Conservation (phyloP, 345 rosid species). For the Aquilaria sinensis region DNA sequence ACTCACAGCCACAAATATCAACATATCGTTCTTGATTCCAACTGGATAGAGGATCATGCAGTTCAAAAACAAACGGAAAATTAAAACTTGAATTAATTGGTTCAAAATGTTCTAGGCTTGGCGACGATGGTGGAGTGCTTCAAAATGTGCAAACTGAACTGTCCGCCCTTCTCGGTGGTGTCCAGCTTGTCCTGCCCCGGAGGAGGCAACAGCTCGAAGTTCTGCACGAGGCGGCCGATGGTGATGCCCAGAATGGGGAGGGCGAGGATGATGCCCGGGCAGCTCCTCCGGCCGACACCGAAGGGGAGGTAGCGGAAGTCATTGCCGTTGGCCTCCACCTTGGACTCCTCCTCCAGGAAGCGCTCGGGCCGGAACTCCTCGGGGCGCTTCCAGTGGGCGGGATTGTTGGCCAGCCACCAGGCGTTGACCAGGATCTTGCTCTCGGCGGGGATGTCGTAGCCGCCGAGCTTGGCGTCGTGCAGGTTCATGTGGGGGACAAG, state of each 20-base stretch:
- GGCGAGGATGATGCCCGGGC: slow-evolving; percentile 96
- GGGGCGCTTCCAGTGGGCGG: slow-evolving; percentile 74
- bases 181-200: slow-evolving; percentile 78
- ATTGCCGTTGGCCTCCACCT: slow-evolving; percentile 92
- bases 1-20: no score
- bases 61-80: no score
- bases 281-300: slow-evolving; percentile 95
- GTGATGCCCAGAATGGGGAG: slow-evolving; percentile 90
- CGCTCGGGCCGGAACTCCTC: slow-evolving; percentile 96
- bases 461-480: slow-evolving; percentile 78
- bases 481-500: slow-evolving; percentile 99
- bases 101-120: slow-evolving; percentile 57
- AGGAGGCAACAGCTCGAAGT: slow-evolving; percentile 96
- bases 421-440: slow-evolving; percentile 95
- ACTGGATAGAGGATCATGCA: no score
- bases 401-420: slow-evolving; percentile 98
- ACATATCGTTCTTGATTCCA: no score
- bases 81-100: no score
- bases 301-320: slow-evolving; percentile 93
- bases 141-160: slow-evolving; percentile 90
- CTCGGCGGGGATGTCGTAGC: slow-evolving; percentile 89
- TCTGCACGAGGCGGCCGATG: slow-evolving; percentile 86
- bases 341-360: slow-evolving; percentile 88
- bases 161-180: slow-evolving; percentile 89
- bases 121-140: slow-evolving; percentile 88